Base-by-base conservation (phyloP, 1,139 yeast species). In the Pichia sp. region DNA sequence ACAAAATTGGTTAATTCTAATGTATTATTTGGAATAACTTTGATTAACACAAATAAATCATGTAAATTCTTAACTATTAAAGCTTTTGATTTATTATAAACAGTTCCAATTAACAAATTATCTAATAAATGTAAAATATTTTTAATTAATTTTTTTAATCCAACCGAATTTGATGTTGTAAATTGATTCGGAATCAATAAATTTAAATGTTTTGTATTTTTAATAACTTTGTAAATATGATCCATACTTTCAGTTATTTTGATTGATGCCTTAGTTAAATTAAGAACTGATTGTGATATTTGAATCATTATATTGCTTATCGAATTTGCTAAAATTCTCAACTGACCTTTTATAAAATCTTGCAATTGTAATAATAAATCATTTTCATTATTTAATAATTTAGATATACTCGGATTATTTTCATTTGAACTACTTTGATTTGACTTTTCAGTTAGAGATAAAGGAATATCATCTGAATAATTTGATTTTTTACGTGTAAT, bases 51-150 rank as follows among this genome's bases (percentile, higher is more conserved):
- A 23, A 78, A 63, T 52, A 82, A 74, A 41, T 76, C 82, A 51
- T 74, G 67, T 49, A 80, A 74, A 47, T 78, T 74, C 49, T 80
- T 76, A 38, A 82, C 69, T 36, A 87, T 68, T 37, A 82, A 67
- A 29, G 81, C 71, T 56, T 78, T 76, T 12, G 87, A 74, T 55
- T 80, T 80, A 41, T 76, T 74, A 61, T 79, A 81, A 3, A 79
- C 92, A 25, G 77, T 80, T 37, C 77, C 79, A 34, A 70, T 63
- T 41, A 87, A 69, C 39, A 83, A 63, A 56, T 83, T 83, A 61
- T 87, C 96, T 51, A 80, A 68, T 52, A 85, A 73, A 58, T 83
- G 79, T 30, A 87, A 68, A 34, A 78, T 76, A 6, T 76, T 70
- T 53, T 81, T 82, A 56, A 87, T 64, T 27, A 86, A 68, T 46